A percentile compares a stretch with the other conserved stretches of the same genome.
Evolutionary conservation across 208 protist species (phyloP).

Genomic region (Vickermania ingenoplastis): DNA sequence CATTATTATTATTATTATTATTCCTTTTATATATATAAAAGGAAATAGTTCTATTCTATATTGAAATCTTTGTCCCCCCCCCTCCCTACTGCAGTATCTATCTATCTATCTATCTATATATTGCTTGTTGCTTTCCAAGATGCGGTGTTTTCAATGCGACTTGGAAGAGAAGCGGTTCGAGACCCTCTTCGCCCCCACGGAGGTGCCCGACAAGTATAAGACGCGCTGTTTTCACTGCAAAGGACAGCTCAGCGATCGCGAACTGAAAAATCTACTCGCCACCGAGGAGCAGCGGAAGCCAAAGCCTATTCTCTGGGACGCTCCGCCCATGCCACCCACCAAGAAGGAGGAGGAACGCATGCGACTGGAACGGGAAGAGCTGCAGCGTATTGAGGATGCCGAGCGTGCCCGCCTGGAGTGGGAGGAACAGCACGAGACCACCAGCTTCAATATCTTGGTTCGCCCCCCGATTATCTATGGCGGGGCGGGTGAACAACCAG

Average conservation of each 20-base stretch:
- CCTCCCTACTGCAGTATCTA: too few relatives aligned
- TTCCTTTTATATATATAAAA: too few relatives aligned
- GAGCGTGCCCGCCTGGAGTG: not conserved
- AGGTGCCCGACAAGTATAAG: not conserved
- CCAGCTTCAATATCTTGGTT: not conserved
- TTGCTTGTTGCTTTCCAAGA: too few relatives aligned
- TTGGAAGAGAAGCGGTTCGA: not conserved
- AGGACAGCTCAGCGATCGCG: not conserved
- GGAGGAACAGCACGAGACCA: not conserved
- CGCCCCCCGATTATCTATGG: not conserved
- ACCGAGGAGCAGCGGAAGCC: not conserved
- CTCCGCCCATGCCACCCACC: not conserved
- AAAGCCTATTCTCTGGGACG: not conserved
- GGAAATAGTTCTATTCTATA: too few relatives aligned
- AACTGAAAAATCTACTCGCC: not conserved
- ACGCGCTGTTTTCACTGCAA: not conserved
- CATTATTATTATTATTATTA: too few relatives aligned
- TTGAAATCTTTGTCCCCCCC: too few relatives aligned
- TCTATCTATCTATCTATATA: too few relatives aligned
- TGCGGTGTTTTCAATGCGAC: not conserved
- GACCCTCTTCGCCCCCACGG: not conserved
- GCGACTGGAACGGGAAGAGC: not conserved
- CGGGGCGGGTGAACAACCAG: not conserved
- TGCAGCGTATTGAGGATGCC: not conserved
- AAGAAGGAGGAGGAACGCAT: not conserved